Conservation (phyloP, 2,329 filamentous ascomycete genomes). For the Coleophoma cylindrospora region DNA sequence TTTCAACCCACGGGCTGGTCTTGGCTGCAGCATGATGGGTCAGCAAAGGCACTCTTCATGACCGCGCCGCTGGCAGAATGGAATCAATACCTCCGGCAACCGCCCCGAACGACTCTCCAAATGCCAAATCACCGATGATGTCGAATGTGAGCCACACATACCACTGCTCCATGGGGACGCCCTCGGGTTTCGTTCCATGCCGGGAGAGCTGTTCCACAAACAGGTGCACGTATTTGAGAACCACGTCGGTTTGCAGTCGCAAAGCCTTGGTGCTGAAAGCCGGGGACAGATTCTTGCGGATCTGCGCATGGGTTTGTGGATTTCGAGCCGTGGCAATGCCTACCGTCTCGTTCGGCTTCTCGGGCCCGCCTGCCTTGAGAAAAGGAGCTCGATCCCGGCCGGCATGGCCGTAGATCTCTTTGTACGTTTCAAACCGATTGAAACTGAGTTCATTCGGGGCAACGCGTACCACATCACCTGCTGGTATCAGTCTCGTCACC, state of each 20-base stretch:
- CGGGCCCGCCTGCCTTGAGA: neutral
- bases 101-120: constrained; percentile 30
- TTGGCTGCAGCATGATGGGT: neutral
- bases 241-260: constrained; percentile 35
- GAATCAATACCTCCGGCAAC: neutral
- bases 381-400: neutral
- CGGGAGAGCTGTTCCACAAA: constrained; percentile 80
- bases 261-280: neutral
- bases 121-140: constrained; percentile 34
- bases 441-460: neutral
- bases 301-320: constrained; percentile 5
- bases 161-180: neutral
- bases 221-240: constrained; percentile 74
- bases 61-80: neutral
- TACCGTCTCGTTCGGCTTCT: neutral
- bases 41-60: neutral
- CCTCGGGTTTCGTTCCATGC: neutral
- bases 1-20: neutral
- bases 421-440: neutral
- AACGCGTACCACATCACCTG: neutral
- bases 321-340: constrained; percentile 6
- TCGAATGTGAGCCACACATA: constrained; percentile 26
- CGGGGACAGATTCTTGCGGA: constrained; percentile 3
- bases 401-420: constrained; percentile 1
- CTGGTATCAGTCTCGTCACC: neutral